Evolutionary conservation across 495 filamentous ascomycete genomes (phyloP).

Genomic region (Hapsidospora chrysogenum): DNA sequence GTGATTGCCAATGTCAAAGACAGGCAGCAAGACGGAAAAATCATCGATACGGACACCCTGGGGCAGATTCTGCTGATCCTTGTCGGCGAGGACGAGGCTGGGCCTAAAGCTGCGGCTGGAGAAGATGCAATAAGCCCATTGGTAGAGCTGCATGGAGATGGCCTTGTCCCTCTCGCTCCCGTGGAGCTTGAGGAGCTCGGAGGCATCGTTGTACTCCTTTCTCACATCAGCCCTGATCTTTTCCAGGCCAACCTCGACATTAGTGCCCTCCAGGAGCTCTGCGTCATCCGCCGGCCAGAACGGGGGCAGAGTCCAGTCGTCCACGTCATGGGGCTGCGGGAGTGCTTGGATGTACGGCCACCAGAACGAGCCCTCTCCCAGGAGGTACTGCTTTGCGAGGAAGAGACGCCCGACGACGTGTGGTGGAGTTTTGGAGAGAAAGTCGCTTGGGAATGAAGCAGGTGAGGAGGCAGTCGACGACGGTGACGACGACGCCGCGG

Average conservation of each 20-base stretch:
- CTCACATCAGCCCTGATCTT: slow-evolving; percentile 24
- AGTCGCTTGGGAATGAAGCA: slow-evolving; percentile 17
- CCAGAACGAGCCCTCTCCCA: slow-evolving; percentile 29
- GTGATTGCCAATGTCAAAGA: slow-evolving; percentile 38
- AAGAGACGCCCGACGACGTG: slow-evolving; percentile 32
- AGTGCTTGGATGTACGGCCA: slow-evolving; percentile 31
- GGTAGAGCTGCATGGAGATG: slow-evolving; percentile 23
- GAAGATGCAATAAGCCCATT: slow-evolving; percentile 39
- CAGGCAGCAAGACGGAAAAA: slow-evolving; percentile 33
- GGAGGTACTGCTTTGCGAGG: slow-evolving; percentile 28
- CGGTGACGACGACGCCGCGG: not conserved
- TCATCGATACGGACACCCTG: slow-evolving; percentile 19
- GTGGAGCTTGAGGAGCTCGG: slow-evolving; percentile 18
- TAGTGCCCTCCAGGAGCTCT: slow-evolving; percentile 30
- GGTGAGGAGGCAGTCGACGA: not conserved
- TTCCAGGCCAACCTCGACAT: slow-evolving; percentile 24
- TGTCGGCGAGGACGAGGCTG: slow-evolving; percentile 19
- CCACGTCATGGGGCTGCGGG: slow-evolving; percentile 26
- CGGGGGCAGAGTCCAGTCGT: slow-evolving; percentile 20
- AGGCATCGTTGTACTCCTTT: slow-evolving; percentile 25
- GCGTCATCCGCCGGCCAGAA: slow-evolving; percentile 29
- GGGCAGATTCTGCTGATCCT: slow-evolving; percentile 4
- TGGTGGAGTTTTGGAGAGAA: slow-evolving; percentile 19
- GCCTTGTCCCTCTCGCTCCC: slow-evolving; percentile 11
- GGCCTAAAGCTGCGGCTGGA: slow-evolving; percentile 36